Evolutionary conservation across 805 yeast species (phyloP).

Genomic region (Zygotorulaspora danielsina): DNA sequence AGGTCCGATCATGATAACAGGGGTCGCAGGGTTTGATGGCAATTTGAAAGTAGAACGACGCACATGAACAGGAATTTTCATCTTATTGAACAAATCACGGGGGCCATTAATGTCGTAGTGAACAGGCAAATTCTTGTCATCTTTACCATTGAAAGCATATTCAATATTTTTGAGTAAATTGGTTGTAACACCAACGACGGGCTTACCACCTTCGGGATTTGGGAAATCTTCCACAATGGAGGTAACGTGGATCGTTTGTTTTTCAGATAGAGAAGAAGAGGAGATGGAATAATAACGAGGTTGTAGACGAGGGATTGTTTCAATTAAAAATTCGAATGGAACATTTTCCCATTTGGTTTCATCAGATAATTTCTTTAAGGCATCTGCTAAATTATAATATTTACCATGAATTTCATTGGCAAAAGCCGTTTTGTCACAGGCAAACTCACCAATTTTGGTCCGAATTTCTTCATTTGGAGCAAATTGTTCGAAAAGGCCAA

Average conservation of each 20-base stretch:
- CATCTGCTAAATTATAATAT: conserved; percentile 71
- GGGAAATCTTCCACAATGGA: conserved; percentile 79
- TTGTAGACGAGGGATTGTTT: conserved; percentile 73
- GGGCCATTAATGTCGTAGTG: conserved; percentile 83
- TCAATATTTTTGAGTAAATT: conserved; percentile 76
- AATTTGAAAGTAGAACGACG: conserved; percentile 93
- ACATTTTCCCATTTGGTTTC: conserved; percentile 68
- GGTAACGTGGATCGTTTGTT: conserved; percentile 72
- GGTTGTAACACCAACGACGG: conserved; percentile 75
- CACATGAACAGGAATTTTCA: conserved; percentile 80
- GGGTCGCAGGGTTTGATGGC: conserved; percentile 78
- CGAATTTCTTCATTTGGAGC: conserved; percentile 65
- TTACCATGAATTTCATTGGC: conserved; percentile 58
- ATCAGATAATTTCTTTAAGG: conserved; percentile 55
- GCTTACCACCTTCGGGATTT: conserved; percentile 26
- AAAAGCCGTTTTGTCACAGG: conserved; percentile 65
- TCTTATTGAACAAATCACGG: conserved; percentile 45
- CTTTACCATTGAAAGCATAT: conserved; percentile 48
- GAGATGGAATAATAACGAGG: conserved; percentile 97
- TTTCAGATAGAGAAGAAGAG: conserved; percentile 76
- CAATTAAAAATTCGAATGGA: conserved; percentile 82
- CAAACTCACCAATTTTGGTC: conserved; percentile 41
- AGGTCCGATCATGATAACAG: conserved; percentile 92
- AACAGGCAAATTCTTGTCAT: conserved; percentile 38
- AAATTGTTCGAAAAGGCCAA: conserved; percentile 68